Base-by-base conservation (phyloP, 345 rosid genomes). In the Balakata baccata region DNA sequence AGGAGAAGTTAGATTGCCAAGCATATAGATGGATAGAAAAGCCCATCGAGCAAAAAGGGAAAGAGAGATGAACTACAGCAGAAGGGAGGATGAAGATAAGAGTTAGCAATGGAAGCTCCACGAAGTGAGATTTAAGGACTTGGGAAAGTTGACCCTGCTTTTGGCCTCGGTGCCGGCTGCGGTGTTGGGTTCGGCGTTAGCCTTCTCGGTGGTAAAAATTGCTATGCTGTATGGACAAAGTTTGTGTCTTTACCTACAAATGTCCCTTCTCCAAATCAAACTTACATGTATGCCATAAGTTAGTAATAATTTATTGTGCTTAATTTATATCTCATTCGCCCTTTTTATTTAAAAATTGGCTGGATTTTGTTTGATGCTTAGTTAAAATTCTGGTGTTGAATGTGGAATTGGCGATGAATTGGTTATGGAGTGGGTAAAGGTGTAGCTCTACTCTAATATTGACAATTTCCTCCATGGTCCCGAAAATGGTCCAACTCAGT, bases 361-460 rank as follows among this genome's bases (percentile, higher is more conserved):
- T n/a, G 98, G 97, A 20, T 70, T 88, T 17, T 94, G 97, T 23
- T 70, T 90, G n/a, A n/a, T n/a, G n/a, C n/a, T n/a, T n/a, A n/a
- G n/a, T n/a, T n/a, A n/a, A n/a, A n/a, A n/a, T n/a, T n/a, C n/a
- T 25, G 97, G 97, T 59, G 90, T 86, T 37, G 97, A 97, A 54
- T 92, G 98, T 78, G 98, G 97, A 23, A 66, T 92, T 69, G 97
- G 98, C 57, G 71, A 88, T 20, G 98, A 97, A 23, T 94, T 83
- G 97, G 94, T 3, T 94, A 92, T 85, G 97, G 97, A 5, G 72
- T 82, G 1, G 95, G 97, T 49, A 86, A 79, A 81, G 97, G 98
- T 39, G 77, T 88, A 0, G 98, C 97, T 80, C 81, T 85, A 88
- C 77, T 85, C 90, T 56, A 90, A 88, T 63, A 83, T 85, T 49